These are phyloP conservation scores for Psilocybe azurescens DNA, from an alignment of 768 basidiomycete species.

Conservation along the genomic window DNA sequence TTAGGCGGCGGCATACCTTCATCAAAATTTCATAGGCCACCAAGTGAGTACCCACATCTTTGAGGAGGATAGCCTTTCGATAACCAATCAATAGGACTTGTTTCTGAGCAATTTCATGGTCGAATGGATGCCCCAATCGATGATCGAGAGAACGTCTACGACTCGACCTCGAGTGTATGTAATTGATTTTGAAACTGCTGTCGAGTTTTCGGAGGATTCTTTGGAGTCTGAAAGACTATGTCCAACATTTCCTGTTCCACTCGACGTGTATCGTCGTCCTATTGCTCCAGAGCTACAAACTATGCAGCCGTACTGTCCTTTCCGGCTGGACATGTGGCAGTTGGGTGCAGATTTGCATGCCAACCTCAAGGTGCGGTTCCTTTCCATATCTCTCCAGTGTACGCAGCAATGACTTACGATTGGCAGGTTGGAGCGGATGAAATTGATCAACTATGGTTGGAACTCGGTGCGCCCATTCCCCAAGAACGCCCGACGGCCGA, in stretches of 20 bases:
- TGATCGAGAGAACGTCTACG: background rate
- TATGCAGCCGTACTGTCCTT: slow-evolving; percentile 13
- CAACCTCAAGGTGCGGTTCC: too few species aligned
- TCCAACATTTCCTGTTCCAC: too few species aligned
- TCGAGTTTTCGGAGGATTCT: slow-evolving; percentile 11
- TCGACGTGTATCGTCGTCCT: background rate
- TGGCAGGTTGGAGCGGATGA: background rate
- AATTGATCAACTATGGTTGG: background rate
- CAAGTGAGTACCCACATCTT: background rate
- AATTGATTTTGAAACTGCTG: slow-evolving; percentile 20
- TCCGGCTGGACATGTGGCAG: slow-evolving; percentile 21
- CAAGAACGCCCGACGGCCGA: background rate
- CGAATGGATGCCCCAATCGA: slow-evolving; percentile 12
- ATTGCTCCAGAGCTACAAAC: slow-evolving; percentile 8
- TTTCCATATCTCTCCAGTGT: too few species aligned
- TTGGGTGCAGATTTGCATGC: slow-evolving; percentile 5
- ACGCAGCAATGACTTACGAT: too few species aligned
- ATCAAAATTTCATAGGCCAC: slow-evolving; percentile 8
- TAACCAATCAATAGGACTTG: slow-evolving; percentile 5
- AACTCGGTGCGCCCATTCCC: slow-evolving; percentile 1
- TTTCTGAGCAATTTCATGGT: slow-evolving; percentile 14
- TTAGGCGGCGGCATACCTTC: slow-evolving; percentile 10
- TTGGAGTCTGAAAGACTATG: background rate
- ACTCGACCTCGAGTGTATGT: slow-evolving; percentile 17
- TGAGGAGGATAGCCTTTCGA: background rate